Evolutionary conservation across 306 rosid species (phyloP), one percentile per base, ranked within the genome.

Genomic region (Quercus mongolica): DNA sequence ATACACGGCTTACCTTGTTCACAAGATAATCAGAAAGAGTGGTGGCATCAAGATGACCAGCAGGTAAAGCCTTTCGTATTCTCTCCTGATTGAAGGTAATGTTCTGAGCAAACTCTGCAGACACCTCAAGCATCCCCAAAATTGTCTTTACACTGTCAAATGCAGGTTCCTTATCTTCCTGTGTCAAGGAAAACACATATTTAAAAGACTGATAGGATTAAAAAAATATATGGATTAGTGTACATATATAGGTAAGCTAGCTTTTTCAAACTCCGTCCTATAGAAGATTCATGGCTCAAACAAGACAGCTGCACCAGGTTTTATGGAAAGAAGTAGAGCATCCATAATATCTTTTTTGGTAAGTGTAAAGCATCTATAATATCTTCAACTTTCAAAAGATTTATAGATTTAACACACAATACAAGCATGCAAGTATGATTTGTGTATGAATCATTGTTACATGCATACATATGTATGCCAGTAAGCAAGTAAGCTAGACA

Each of bases 21-120:
- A 95, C 98, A 52, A 95, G 99, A 82, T 95, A 95, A 84, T 95
- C 99, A 15, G 99, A 97, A n/a, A 95, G 98, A 13, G 98, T 95
- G 13, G 99, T 95, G 84, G 99, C 99, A 82, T 95, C 99, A 31
- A 95, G 99, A 93, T 86, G 88, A 76, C 98, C 98, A 18, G 99
- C 98, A 75, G 99, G 99, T 82, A 95, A 87, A 63, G 94, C 86
- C 79, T 86, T 91, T 41, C 81, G 88, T 84, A 95, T 91, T 90
- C 94, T 93, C 78, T 88, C 97, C 81, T 10, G 83, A 79, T 93
- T 93, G 81, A 85, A 93, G 38, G 97, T 82, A 76, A 95, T 88
- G 82, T 95, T 93, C 81, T 82, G 85, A 4, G 99, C 94, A 83
- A 95, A 95, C 83, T 95, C 97, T 1, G 99, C 88, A 3, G 99